These are phyloP conservation scores for Triadica sebifera DNA, from an alignment of 345 rosid genomes.

Conservation along the genomic window DNA sequence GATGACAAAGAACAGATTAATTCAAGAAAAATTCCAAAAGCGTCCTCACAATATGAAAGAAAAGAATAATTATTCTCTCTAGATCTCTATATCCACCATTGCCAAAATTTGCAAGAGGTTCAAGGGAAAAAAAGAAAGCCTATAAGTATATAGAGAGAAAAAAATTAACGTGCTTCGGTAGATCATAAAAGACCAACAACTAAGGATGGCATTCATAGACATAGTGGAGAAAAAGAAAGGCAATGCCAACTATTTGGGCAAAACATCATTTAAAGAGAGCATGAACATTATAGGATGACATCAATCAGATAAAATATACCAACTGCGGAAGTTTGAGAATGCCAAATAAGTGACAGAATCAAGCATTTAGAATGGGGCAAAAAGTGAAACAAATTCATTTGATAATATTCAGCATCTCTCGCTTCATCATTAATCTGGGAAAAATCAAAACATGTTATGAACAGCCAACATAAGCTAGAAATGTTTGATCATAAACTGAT, in stretches of 20 bases:
- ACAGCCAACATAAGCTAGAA: too few relatives aligned
- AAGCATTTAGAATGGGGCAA: neutral
- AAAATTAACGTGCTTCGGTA: neutral
- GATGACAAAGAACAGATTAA: constrained; percentile 15
- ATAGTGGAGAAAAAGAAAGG: too few relatives aligned
- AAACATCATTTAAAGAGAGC: too few relatives aligned
- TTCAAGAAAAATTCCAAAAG: constrained; percentile 5
- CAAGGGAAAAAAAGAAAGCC: neutral
- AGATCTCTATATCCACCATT: neutral
- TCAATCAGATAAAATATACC: too few relatives aligned
- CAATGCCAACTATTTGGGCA: too few relatives aligned
- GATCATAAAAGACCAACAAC: neutral
- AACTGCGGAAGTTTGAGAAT: too few relatives aligned
- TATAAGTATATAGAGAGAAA: neutral
- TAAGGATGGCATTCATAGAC: neutral
- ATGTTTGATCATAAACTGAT: too few relatives aligned
- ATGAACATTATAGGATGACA: too few relatives aligned
- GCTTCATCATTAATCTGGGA: neutral
- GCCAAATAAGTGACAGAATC: too few relatives aligned
- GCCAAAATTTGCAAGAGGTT: neutral
- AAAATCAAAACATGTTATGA: too few relatives aligned
- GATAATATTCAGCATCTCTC: neutral
- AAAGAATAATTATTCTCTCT: neutral
- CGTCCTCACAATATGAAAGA: neutral
- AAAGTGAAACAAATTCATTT: neutral